Evolutionary conservation across 371 early-diverging fungal species (phyloP).

Genomic region (Ecytonucleospora hepatopenaei): DNA sequence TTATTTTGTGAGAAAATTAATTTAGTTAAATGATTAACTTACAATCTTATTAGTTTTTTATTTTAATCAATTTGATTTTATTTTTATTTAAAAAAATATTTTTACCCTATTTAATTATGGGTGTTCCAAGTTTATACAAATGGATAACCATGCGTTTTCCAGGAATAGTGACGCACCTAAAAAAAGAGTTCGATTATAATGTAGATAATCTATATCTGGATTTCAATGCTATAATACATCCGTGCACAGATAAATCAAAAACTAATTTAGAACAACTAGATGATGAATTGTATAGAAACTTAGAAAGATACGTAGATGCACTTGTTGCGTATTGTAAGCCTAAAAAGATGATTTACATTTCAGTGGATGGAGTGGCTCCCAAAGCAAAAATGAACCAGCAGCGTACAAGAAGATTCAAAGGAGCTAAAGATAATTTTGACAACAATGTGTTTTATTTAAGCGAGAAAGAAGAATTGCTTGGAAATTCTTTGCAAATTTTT

Average conservation of each 20-base stretch:
- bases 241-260: constrained; percentile 71
- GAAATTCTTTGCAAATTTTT: constrained; percentile 63
- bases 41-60: not conserved
- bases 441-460: not conserved
- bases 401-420: constrained; percentile 84
- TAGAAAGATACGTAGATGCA: constrained; percentile 81
- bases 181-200: constrained; percentile 68
- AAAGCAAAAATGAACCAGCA: constrained; percentile 99
- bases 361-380: constrained; percentile 96
- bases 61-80: not conserved
- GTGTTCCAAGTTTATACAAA: constrained; percentile 60
- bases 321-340: constrained; percentile 78
- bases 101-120: constrained; percentile 42
- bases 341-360: constrained; percentile 80
- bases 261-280: constrained; percentile 23
- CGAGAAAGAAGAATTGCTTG: constrained; percentile 9
- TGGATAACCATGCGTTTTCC: constrained; percentile 88
- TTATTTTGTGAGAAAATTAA: too few relatives aligned
- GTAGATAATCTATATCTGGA: constrained; percentile 93
- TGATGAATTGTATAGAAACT: constrained; percentile 13
- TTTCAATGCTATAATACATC: constrained; percentile 98
- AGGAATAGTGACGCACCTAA: constrained; percentile 58
- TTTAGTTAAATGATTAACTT: not conserved
- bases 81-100: not conserved
- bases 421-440: constrained; percentile 63